Base-by-base conservation (phyloP, 495 filamentous ascomycete species). In the Usnea hakonensis region DNA sequence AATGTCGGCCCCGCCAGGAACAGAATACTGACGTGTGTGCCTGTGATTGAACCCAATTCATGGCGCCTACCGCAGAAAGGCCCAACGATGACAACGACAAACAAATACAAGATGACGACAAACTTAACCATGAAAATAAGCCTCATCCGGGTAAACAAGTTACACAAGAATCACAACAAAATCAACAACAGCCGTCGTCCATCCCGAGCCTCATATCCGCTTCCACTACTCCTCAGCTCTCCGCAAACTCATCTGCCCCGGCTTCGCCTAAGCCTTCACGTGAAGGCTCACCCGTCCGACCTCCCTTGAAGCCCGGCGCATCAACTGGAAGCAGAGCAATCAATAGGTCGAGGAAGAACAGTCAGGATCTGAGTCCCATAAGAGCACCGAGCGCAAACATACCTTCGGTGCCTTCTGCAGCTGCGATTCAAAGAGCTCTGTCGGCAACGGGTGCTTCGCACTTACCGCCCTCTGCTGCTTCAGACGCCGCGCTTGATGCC, bases 321-420 rank as follows among this genome's bases (percentile, higher is more conserved):
- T 36, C 61, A 14, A 66, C 73, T 9, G 65, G 64, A 33, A 68
- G 68, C 40, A 69, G 75, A 58, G 61, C 71, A 7, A 66, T 76
- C 16, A 76, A 79, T 55, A 77, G 82, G 64, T 87, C 88, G 56
- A 83, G 87, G 67, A 90, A 89, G 74, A 86, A 84, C 71, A 78
- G 80, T 60, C 81, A 86, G 62, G 89, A 92, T 58, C 74, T 79
- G 41, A 91, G 86, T 66, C 90, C 90, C 2, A 77, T 76, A 60
- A 81, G 88, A 68, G 73, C 75, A 23, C 69, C 77, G 62, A 80
- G 75, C 69, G 75, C 77, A 50, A 73, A 72, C 68, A 74, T 75
- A 58, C 68, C 75, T 64, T 74, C 75, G 33, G 74, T 78, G 50
- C 81, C 85, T 33, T 79, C 87, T 58, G 79, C 83, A 21, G 78